These are phyloP conservation scores for Sisymbrium altissimum DNA, from an alignment of 345 rosid genomes.

Conservation along the genomic window DNA sequence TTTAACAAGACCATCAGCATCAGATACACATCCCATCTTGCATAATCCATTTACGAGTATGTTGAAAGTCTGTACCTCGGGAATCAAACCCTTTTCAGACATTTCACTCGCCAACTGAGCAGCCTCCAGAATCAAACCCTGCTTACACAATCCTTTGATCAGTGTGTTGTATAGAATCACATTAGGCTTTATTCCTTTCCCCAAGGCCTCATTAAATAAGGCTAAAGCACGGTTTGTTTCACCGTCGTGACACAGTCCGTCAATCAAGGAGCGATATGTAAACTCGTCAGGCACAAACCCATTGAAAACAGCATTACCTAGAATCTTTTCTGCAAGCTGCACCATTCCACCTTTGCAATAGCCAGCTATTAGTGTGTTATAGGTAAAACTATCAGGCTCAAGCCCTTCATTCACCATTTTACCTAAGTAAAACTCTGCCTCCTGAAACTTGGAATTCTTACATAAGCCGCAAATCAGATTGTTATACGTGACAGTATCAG, in stretches of 20 bases:
- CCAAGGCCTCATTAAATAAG: constrained; percentile 52
- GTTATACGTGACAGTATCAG: constrained; percentile 81
- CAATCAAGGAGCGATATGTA: constrained; percentile 68
- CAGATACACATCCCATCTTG: constrained; percentile 87
- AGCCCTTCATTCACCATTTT: constrained; percentile 84
- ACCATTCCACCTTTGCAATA: constrained; percentile 68
- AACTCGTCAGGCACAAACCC: constrained; percentile 84
- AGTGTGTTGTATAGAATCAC: constrained; percentile 64
- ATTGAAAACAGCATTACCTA: constrained; percentile 57
- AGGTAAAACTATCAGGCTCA: constrained; percentile 72
- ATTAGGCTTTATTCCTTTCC: constrained; percentile 59
- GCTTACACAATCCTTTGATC: constrained; percentile 71
- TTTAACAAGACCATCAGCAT: constrained; percentile 64
- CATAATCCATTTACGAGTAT: constrained; percentile 75
- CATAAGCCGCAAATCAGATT: constrained; percentile 76
- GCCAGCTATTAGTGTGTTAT: constrained; percentile 69
- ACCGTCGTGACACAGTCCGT: constrained; percentile 69
- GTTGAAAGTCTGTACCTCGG: constrained; percentile 79
- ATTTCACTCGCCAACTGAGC: constrained; percentile 66
- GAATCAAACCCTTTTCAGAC: constrained; percentile 57
- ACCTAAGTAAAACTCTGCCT: constrained; percentile 69
- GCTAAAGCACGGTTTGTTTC: constrained; percentile 66
- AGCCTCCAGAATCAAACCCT: constrained; percentile 73
- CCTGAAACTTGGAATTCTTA: constrained; percentile 53
- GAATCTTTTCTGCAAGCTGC: constrained; percentile 64